Evolutionary conservation across 805 yeast genomes (phyloP).

Genomic region (Suhomyces pyralidae): DNA sequence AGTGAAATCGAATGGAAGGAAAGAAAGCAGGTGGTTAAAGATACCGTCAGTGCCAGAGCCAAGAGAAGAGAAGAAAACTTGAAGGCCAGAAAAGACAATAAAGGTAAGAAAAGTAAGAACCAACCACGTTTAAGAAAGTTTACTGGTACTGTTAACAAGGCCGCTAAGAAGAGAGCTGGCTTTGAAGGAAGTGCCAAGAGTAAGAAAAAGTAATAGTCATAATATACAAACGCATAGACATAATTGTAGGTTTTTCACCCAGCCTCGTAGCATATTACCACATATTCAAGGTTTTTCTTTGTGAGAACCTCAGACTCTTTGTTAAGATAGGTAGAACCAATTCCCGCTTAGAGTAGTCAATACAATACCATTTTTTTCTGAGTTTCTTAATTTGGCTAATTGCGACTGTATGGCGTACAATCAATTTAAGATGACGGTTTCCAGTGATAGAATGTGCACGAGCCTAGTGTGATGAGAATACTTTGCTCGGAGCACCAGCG

Average conservation of each 20-base stretch:
- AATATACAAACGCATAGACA: background rate
- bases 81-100: constrained; percentile 79
- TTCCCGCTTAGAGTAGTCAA: background rate
- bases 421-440: background rate
- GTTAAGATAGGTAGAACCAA: background rate
- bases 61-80: constrained; percentile 92
- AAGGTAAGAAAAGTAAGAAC: constrained; percentile 74
- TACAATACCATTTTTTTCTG: background rate
- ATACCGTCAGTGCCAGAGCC: constrained; percentile 67
- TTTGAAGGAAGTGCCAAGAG: constrained; percentile 72
- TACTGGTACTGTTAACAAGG: constrained; percentile 51
- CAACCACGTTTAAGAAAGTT: constrained; percentile 68
- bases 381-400: background rate
- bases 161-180: constrained; percentile 69
- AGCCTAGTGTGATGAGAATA: background rate
- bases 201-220: constrained; percentile 24
- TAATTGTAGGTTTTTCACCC: background rate
- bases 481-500: background rate
- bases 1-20: constrained; percentile 92
- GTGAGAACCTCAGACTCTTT: background rate
- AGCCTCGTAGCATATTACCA: background rate
- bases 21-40: constrained; percentile 75
- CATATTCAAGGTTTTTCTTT: background rate
- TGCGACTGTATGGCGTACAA: background rate
- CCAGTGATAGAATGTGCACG: background rate